Evolutionary conservation across 23 red algal species (phyloP), one percentile per base, ranked within the genome.

Genomic region (Pyropia haitanensis): DNA sequence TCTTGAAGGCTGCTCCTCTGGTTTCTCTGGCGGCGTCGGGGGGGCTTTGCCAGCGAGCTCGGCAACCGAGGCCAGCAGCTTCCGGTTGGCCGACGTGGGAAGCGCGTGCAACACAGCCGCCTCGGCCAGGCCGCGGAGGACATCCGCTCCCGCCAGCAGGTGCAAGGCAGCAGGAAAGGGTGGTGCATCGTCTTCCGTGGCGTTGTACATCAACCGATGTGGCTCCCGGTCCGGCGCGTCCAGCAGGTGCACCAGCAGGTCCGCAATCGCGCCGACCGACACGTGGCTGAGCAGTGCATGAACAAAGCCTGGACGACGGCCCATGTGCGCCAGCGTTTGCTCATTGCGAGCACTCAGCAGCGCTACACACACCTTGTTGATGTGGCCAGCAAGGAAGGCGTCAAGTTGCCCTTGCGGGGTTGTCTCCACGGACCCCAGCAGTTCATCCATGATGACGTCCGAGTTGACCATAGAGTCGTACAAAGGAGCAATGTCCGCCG

Each of bases 281-380:
- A 88, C 71, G 73, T 88, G 83, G 48, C 70, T 88, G 53, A 88
- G 67, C 57, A 88, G 44, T 15, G 55, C 53, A 15, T 51, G 44
- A 46, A 88, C 29, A 60, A 88, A 78, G 50, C 22, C 39, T 16
- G 53, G 44, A 14, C 72, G 27, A 7, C 74, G 59, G 9, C 27
- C 58, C n/a, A 88, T 55, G 22, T 78, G 29, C 2, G 60, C 46
- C 33, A 79, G 44, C 21, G 61, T 58, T 0, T 49, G 48, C 14
- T 46, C 68, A 29, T 71, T 65, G 30, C 57, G 64, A 14, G 57
- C 71, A 34, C 77, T 71, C 1, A 88, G 46, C 51, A 88, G 28
- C 58, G 60, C 71, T 24, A 71, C 25, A 32, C 76, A 50, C 56
- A 88, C 51, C 83, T 88, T 88, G 17, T 67, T 72, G 53, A 88